A percentile compares a stretch with the other conserved stretches of the same genome.
These are phyloP conservation scores for Xylaria sp. DNA, from an alignment of 2,329 filamentous ascomycete genomes.

Conservation along the genomic window DNA sequence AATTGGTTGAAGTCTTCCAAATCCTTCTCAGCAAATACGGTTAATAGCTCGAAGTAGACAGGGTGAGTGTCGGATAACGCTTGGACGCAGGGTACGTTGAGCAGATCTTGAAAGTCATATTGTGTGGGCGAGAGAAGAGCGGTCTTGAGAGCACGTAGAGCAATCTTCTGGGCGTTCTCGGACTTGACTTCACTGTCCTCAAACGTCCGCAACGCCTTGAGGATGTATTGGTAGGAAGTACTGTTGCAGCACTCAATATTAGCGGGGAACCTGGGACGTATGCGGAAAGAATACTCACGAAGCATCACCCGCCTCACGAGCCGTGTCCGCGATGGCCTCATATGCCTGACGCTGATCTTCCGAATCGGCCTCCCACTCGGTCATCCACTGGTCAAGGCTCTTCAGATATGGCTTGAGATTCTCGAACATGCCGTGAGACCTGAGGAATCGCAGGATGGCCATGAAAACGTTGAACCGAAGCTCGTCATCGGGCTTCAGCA, in stretches of 20 bases:
- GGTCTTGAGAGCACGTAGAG: conserved; percentile 61
- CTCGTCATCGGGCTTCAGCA: conserved; percentile 76
- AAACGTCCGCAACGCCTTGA: conserved; percentile 67
- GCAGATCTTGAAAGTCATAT: conserved; percentile 81
- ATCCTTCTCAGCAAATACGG: conserved; percentile 93
- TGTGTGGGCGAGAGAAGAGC: conserved; percentile 59
- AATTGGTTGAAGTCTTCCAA: conserved; percentile 97
- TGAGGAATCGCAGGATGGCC: conserved; percentile 84
- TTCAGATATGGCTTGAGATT: conserved; percentile 82
- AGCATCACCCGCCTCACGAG: conserved; percentile 76
- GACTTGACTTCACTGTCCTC: conserved; percentile 63
- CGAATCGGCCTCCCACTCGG: conserved; percentile 79
- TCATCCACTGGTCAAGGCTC: conserved; percentile 81
- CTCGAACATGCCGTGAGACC: conserved; percentile 77
- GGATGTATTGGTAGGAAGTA: conserved; percentile 69
- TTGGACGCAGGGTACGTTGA: conserved; percentile 82
- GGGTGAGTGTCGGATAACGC: conserved; percentile 84
- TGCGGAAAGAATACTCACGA: conserved; percentile 59
- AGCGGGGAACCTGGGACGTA: conserved; percentile 13
- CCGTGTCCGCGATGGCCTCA: conserved; percentile 80
- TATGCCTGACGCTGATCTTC: conserved; percentile 87
- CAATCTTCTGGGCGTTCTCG: conserved; percentile 65
- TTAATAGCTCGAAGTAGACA: conserved; percentile 87
- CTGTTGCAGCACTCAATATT: conserved; percentile 41
- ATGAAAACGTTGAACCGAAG: conserved; percentile 90